Conservation (phyloP, 2,329 filamentous ascomycete species). For the Fusarium sambucinum region DNA sequence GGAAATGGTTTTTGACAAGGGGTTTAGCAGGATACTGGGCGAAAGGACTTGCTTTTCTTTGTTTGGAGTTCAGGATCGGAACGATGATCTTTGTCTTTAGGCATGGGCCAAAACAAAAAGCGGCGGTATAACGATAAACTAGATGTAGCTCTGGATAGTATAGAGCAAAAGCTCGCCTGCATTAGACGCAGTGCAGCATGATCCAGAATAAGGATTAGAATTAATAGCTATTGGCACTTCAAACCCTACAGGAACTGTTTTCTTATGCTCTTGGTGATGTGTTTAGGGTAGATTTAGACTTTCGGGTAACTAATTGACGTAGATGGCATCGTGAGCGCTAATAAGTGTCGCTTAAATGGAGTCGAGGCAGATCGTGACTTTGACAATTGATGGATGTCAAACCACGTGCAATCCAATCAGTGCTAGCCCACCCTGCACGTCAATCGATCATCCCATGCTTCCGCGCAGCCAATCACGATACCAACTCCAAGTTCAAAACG, state of each 20-base stretch:
- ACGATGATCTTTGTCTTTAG: constrained; percentile 15
- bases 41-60: constrained; percentile 31
- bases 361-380: constrained; percentile 19
- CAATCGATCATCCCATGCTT: constrained; percentile 26
- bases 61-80: constrained; percentile 39
- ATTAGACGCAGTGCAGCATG: constrained; percentile 24
- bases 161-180: constrained; percentile 30
- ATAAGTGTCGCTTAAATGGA: constrained; percentile 8
- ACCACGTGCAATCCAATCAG: constrained; percentile 14
- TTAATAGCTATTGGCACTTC: constrained; percentile 29
- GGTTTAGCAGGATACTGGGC: background rate
- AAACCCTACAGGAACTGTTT: constrained; percentile 4
- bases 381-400: constrained; percentile 6
- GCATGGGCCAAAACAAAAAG: constrained; percentile 17
- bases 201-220: constrained; percentile 32
- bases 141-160: constrained; percentile 38
- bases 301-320: constrained; percentile 5
- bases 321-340: constrained; percentile 13
- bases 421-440: constrained; percentile 28
- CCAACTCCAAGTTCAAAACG: constrained; percentile 37
- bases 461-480: constrained; percentile 37
- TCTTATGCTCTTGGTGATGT: background rate
- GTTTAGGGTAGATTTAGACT: constrained; percentile 11
- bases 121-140: constrained; percentile 31
- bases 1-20: constrained; percentile 2